These are phyloP conservation scores for Aureobasidium zeae DNA, from an alignment of 2,329 filamentous ascomycete species.

Conservation along the genomic window DNA sequence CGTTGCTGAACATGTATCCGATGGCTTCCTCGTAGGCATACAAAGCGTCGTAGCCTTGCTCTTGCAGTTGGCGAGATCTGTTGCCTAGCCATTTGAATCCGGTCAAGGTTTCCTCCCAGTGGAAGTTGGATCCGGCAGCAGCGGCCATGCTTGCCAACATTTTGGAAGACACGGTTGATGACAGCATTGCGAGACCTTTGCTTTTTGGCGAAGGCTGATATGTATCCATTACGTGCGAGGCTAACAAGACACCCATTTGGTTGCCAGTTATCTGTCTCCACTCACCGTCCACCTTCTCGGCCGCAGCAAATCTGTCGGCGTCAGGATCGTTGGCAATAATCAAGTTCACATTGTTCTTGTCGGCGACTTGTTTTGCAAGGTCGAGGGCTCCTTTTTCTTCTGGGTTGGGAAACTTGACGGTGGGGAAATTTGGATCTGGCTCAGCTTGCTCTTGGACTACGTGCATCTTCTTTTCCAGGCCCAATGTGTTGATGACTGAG, in stretches of 20 bases:
- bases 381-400: constrained; percentile 55
- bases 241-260: constrained; percentile 52
- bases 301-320: constrained; percentile 54
- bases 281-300: constrained; percentile 46
- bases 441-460: constrained; percentile 43
- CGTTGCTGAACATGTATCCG: constrained; percentile 55
- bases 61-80: constrained; percentile 44
- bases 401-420: constrained; percentile 56
- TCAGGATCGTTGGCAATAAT: constrained; percentile 57
- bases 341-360: constrained; percentile 39
- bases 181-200: constrained; percentile 44
- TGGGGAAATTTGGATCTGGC: constrained; percentile 56
- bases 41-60: constrained; percentile 40
- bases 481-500: constrained; percentile 32
- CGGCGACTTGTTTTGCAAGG: constrained; percentile 48
- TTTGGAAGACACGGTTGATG: constrained; percentile 55
- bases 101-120: constrained; percentile 53
- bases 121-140: constrained; percentile 40
- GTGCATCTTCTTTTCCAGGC: constrained; percentile 36
- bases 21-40: constrained; percentile 58
- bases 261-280: constrained; percentile 59
- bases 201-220: constrained; percentile 26
- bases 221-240: constrained; percentile 47
- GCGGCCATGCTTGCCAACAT: constrained; percentile 51
- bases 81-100: constrained; percentile 63